phyloP scores from a whole-genome alignment of 202 grass and related monocot genomes.

The Schoenoplectus triqueter region DNA sequence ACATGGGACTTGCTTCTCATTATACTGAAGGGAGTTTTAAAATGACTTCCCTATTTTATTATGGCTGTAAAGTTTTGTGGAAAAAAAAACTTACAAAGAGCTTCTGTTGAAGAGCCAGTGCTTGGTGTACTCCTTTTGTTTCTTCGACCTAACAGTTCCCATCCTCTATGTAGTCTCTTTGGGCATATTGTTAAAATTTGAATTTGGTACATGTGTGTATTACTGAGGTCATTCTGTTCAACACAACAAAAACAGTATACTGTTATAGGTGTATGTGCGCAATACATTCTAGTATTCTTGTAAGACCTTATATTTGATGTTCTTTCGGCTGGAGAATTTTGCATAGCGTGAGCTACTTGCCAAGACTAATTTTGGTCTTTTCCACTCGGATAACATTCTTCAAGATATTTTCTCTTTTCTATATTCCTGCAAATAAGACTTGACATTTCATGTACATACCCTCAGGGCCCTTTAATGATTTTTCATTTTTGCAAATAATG shows the following conservation, averaged over 20 bases:
- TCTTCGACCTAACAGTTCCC: background rate
- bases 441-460: background rate
- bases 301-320: background rate
- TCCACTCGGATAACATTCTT: background rate
- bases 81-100: background rate
- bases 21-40: background rate
- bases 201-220: background rate
- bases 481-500: conserved; percentile 1
- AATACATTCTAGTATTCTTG: background rate
- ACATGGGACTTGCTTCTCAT: conserved; percentile 5
- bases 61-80: background rate
- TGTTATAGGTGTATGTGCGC: background rate
- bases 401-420: background rate
- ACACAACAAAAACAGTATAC: background rate
- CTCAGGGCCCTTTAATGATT: background rate
- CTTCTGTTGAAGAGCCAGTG: background rate
- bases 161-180: background rate
- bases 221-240: background rate
- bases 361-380: background rate
- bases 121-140: background rate
- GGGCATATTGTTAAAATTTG: background rate
- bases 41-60: background rate
- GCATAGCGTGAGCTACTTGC: background rate
- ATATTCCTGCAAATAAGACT: conserved; percentile 13
- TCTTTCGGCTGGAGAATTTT: background rate